phyloP scores from a whole-genome alignment of 371 early-diverging fungal species.

The Rhizopus stolonifer region DNA sequence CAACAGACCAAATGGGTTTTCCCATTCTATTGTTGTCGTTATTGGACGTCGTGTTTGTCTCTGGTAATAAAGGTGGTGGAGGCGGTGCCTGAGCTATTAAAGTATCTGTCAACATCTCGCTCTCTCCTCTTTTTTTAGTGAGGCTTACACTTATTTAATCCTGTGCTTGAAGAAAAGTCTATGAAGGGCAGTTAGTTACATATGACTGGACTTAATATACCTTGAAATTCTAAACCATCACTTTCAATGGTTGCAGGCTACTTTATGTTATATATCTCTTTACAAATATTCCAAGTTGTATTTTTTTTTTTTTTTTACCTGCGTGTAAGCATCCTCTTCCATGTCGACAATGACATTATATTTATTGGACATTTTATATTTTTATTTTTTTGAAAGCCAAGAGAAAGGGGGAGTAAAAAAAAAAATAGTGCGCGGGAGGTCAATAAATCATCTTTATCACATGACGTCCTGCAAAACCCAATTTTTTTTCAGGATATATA shows the following conservation, averaged over 20 bases:
- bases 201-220: no score
- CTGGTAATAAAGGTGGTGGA: constrained; percentile 29
- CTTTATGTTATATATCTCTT: no score
- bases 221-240: constrained; percentile 56
- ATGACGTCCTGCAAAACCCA: no score
- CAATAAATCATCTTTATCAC: no score
- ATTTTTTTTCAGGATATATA: no score
- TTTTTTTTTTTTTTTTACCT: no score
- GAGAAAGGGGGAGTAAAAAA: neutral
- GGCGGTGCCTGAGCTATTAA: constrained; percentile 8
- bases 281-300: no score
- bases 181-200: no score
- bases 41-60: constrained; percentile 21
- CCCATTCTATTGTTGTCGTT: constrained; percentile 21
- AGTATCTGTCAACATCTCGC: neutral
- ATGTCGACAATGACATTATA: constrained; percentile 59
- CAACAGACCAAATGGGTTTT: constrained; percentile 74
- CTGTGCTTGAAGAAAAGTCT: constrained; percentile 17
- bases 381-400: neutral
- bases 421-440: neutral
- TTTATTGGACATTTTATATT: constrained; percentile 23
- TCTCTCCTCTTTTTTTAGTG: neutral
- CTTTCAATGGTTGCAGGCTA: constrained; percentile 52
- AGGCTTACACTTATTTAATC: constrained; percentile 5
- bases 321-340: constrained; percentile 43